A percentile compares a stretch with the other conserved stretches of the same genome.
Evolutionary conservation across 139 green algal genomes (phyloP).

Genomic region (Mychonastes homosphaera): DNA sequence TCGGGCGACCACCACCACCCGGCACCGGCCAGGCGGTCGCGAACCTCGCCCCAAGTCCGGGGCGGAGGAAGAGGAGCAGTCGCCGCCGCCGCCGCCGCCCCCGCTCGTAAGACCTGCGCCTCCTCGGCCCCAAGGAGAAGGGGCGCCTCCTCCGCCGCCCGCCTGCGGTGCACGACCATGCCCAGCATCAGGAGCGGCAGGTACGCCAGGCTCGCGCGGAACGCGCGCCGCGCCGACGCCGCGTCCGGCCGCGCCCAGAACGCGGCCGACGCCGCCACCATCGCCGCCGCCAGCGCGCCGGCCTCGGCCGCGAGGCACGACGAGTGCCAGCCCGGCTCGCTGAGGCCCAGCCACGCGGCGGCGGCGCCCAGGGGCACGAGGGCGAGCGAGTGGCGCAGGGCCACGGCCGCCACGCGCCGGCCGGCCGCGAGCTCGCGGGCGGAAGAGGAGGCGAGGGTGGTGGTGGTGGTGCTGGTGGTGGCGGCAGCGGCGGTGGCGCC

Average conservation of each 20-base stretch:
- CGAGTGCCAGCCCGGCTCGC: not conserved
- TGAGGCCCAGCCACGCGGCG: conserved; percentile 27
- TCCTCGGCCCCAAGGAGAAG: too few species aligned
- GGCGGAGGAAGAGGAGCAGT: too few species aligned
- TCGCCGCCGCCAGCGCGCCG: conserved; percentile 37
- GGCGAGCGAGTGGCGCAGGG: conserved; percentile 80
- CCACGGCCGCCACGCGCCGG: conserved; percentile 59
- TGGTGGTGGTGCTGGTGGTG: too few species aligned
- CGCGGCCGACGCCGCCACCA: conserved; percentile 52
- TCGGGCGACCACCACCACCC: too few species aligned
- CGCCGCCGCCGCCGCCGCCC: too few species aligned
- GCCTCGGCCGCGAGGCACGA: conserved; percentile 16
- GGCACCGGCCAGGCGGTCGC: too few species aligned
- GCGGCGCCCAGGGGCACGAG: conserved; percentile 73
- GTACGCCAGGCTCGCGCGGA: conserved; percentile 78
- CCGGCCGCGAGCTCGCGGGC: too few species aligned
- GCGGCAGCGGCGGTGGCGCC: too few species aligned
- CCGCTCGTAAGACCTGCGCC: too few species aligned
- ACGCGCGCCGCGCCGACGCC: conserved; percentile 64
- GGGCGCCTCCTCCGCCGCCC: too few species aligned
- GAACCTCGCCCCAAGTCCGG: too few species aligned
- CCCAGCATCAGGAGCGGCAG: conserved; percentile 78
- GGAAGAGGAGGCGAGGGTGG: too few species aligned
- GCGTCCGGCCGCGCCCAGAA: conserved; percentile 46
- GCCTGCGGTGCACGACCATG: conserved; percentile 74